A percentile compares a stretch with the other conserved stretches of the same genome.
Evolutionary conservation across 495 filamentous ascomycete species (phyloP).

Genomic region (Lasiosphaeria hispida): DNA sequence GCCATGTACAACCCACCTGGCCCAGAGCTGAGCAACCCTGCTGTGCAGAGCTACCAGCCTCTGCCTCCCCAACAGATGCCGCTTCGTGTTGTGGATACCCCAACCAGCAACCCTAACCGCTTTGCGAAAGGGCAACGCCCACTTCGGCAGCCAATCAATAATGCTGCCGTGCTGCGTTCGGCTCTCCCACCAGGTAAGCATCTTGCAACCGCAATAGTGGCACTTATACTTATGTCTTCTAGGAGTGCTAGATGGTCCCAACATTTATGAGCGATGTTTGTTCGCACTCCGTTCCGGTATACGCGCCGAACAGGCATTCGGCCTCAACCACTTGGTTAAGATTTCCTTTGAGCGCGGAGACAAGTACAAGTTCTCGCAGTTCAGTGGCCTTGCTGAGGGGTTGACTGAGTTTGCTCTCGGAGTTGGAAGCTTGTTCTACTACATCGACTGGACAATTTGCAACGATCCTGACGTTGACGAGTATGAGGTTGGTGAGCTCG

Average conservation of each 20-base stretch:
- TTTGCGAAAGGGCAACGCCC: constrained; percentile 50
- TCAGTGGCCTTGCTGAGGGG: constrained; percentile 84
- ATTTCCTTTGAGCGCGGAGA: constrained; percentile 93
- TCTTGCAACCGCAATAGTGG: background rate
- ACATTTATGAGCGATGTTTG: constrained; percentile 86
- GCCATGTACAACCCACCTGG: constrained; percentile 36
- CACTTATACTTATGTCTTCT: constrained; percentile 18
- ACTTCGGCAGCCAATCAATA: constrained; percentile 29
- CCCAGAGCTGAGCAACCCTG: constrained; percentile 45
- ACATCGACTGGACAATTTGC: constrained; percentile 75
- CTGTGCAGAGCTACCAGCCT: constrained; percentile 59
- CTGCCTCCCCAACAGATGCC: constrained; percentile 52
- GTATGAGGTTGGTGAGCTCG: constrained; percentile 54
- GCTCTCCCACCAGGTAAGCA: constrained; percentile 29
- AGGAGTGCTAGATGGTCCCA: constrained; percentile 68
- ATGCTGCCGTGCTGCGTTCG: constrained; percentile 17
- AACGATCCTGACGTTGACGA: constrained; percentile 59
- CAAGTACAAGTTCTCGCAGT: constrained; percentile 91
- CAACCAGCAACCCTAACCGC: constrained; percentile 61
- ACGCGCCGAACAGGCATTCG: constrained; percentile 79
- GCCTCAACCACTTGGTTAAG: constrained; percentile 87
- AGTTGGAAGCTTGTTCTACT: constrained; percentile 70
- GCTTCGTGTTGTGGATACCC: constrained; percentile 68
- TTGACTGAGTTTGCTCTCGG: constrained; percentile 80
- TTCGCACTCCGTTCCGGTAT: constrained; percentile 76